phyloP scores from a whole-genome alignment of 2,329 filamentous ascomycete species.

The Paraphaeosphaeria sporulosa region DNA sequence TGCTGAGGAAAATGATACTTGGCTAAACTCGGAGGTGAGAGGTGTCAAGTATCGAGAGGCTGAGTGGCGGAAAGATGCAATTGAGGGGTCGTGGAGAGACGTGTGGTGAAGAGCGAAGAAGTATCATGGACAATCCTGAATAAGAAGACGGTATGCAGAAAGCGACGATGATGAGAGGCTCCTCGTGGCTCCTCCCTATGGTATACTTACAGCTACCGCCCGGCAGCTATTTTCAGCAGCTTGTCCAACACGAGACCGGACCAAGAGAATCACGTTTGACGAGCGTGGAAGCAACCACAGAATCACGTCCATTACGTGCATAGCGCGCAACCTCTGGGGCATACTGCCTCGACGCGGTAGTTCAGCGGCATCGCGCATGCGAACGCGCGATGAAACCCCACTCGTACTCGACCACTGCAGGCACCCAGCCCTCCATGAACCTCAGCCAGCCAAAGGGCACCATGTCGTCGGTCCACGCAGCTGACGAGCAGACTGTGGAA shows the following conservation, averaged over 20 bases:
- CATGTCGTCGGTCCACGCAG: neutral
- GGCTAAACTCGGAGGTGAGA: slow-evolving; percentile 31
- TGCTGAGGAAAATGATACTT: slow-evolving; percentile 32
- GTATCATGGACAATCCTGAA: neutral
- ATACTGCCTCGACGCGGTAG: slow-evolving; percentile 36
- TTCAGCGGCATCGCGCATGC: slow-evolving; percentile 22
- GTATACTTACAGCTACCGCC: neutral
- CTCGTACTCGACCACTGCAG: slow-evolving; percentile 15
- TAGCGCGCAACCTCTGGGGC: too few species aligned
- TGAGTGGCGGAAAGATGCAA: slow-evolving; percentile 8
- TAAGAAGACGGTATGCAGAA: neutral
- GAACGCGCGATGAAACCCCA: slow-evolving; percentile 33
- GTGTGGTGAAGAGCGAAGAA: slow-evolving; percentile 9
- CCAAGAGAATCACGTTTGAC: neutral
- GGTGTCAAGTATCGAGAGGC: slow-evolving; percentile 26
- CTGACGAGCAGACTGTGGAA: neutral
- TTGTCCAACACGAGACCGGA: too few species aligned
- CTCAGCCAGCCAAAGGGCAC: slow-evolving; percentile 6
- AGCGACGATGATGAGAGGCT: too few species aligned
- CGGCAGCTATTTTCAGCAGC: too few species aligned
- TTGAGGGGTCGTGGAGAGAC: slow-evolving; percentile 11
- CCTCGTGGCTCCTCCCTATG: neutral
- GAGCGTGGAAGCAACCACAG: slow-evolving; percentile 12
- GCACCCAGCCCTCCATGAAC: slow-evolving; percentile 5
- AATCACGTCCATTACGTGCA: slow-evolving; percentile 17